phyloP scores from a whole-genome alignment of 257 asterid species.

The Capsicum rhomboideum region DNA sequence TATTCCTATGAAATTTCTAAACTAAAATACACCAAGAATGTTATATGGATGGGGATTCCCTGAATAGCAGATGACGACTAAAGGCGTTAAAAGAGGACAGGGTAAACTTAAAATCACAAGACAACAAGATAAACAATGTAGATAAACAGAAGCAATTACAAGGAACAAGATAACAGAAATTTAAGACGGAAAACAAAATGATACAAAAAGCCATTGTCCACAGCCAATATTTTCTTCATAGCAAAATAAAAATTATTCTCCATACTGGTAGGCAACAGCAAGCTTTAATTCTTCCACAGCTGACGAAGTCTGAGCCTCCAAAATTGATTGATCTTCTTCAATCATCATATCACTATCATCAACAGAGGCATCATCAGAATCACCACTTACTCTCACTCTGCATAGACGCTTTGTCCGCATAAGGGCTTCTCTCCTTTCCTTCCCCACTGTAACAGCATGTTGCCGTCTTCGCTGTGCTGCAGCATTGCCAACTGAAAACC shows the following conservation, averaged over 20 bases:
- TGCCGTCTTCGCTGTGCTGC: conserved; percentile 86
- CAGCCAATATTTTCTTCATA: not conserved
- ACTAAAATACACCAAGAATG: not conserved
- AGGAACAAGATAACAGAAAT: not conserved
- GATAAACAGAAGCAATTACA: not conserved
- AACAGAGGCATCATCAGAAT: conserved; percentile 21
- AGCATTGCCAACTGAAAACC: conserved; percentile 56
- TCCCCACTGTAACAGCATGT: conserved; percentile 63
- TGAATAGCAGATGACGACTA: not conserved
- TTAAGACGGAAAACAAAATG: not conserved
- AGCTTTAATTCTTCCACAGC: conserved; percentile 64
- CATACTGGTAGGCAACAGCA: conserved; percentile 67
- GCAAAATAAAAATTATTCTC: not conserved
- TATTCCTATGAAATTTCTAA: not conserved
- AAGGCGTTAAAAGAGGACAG: not conserved
- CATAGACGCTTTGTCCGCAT: conserved; percentile 87
- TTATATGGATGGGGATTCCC: not conserved
- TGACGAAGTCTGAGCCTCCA: conserved; percentile 66
- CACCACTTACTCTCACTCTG: conserved; percentile 56
- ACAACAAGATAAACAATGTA: not conserved
- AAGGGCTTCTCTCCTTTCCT: conserved; percentile 89
- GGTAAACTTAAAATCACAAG: not conserved
- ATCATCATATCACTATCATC: conserved; percentile 53
- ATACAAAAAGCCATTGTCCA: not conserved
- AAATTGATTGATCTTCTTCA: conserved; percentile 60